Evolutionary conservation across 352 stramenopile genomes (phyloP).

Genomic region (Pythium volutum): DNA sequence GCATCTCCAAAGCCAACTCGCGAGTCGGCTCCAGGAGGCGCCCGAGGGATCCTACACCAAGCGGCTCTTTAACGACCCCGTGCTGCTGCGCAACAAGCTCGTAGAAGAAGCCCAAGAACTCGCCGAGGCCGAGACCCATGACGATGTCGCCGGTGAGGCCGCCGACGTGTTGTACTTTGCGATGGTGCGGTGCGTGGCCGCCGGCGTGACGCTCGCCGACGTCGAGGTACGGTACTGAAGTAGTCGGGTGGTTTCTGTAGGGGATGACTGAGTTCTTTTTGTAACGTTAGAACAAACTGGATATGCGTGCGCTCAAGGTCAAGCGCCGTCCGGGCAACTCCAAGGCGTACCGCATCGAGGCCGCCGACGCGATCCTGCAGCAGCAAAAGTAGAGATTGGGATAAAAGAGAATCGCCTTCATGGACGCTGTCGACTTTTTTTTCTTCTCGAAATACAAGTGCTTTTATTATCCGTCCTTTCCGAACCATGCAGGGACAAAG

Average conservation of each 20-base stretch:
- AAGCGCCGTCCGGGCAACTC: conserved; percentile 85
- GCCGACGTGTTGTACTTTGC: conserved; percentile 97
- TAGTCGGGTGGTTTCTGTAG: not conserved
- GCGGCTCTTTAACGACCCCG: conserved; percentile 91
- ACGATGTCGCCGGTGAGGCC: conserved; percentile 92
- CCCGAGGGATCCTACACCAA: conserved; percentile 96
- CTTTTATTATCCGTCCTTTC: conserved; percentile 21
- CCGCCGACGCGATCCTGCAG: conserved; percentile 69
- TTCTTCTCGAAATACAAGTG: conserved; percentile 14
- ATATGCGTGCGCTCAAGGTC: conserved; percentile 92
- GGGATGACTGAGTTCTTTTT: not conserved
- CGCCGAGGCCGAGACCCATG: conserved; percentile 75
- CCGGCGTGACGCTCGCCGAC: conserved; percentile 91
- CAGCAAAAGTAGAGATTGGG: conserved; percentile 28
- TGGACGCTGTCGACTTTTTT: not conserved
- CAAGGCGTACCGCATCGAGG: conserved; percentile 85
- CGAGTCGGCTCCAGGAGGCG: conserved; percentile 81
- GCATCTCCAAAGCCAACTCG: conserved; percentile 89
- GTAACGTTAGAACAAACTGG: conserved; percentile 68
- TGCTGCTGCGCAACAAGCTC: conserved; percentile 94
- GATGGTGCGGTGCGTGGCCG: conserved; percentile 91
- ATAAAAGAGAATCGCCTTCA: not conserved
- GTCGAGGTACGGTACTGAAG: conserved; percentile 52
- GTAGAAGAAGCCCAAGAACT: conserved; percentile 96
- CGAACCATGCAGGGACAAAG: no score